Percentiles rank a stretch among this genome's conserved stretches.
phyloP scores from a whole-genome alignment of 2,329 filamentous ascomycete species.

The Thermomyces lanuginosus region DNA sequence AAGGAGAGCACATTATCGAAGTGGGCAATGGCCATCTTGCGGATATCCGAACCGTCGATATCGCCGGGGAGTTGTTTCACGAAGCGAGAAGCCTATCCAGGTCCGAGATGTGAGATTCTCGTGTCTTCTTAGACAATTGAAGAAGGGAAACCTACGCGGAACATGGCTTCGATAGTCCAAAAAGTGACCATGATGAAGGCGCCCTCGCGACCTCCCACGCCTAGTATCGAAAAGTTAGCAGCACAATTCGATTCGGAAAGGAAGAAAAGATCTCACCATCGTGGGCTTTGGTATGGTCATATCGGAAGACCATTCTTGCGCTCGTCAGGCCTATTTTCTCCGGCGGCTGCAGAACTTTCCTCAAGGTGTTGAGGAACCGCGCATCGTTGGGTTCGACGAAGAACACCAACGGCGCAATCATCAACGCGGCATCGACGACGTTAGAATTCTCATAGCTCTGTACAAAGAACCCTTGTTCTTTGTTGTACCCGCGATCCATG shows the following conservation, averaged over 20 bases:
- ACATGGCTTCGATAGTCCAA: slow-evolving; percentile 66
- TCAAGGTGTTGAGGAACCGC: slow-evolving; percentile 54
- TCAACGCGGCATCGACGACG: slow-evolving; percentile 55
- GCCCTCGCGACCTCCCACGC: slow-evolving; percentile 57
- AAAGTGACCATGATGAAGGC: slow-evolving; percentile 72
- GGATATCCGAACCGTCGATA: slow-evolving; percentile 15
- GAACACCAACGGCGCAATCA: slow-evolving; percentile 64
- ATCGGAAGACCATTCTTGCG: slow-evolving; percentile 59
- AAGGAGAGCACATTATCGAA: slow-evolving; percentile 68
- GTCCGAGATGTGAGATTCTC: slow-evolving; percentile 7
- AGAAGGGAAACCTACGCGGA: slow-evolving; percentile 38
- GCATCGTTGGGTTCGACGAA: slow-evolving; percentile 66
- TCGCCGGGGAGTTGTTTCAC: too few relatives aligned
- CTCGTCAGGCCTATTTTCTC: slow-evolving; percentile 62
- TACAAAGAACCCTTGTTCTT: slow-evolving; percentile 50
- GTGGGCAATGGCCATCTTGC: slow-evolving; percentile 41
- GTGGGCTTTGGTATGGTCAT: slow-evolving; percentile 51
- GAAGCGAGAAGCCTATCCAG: too few relatives aligned
- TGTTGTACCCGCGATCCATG: slow-evolving; percentile 64
- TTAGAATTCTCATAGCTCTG: slow-evolving; percentile 61
- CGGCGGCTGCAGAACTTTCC: slow-evolving; percentile 52
- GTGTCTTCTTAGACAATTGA: neutral
- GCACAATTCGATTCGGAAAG: slow-evolving; percentile 1
- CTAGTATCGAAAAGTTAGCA: slow-evolving; percentile 24
- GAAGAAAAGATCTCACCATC: slow-evolving; percentile 41